Percentiles rank a stretch among this genome's conserved stretches.
phyloP scores from a whole-genome alignment of 2,329 filamentous ascomycete genomes.

The Clarireedia homoeocarpa region DNA sequence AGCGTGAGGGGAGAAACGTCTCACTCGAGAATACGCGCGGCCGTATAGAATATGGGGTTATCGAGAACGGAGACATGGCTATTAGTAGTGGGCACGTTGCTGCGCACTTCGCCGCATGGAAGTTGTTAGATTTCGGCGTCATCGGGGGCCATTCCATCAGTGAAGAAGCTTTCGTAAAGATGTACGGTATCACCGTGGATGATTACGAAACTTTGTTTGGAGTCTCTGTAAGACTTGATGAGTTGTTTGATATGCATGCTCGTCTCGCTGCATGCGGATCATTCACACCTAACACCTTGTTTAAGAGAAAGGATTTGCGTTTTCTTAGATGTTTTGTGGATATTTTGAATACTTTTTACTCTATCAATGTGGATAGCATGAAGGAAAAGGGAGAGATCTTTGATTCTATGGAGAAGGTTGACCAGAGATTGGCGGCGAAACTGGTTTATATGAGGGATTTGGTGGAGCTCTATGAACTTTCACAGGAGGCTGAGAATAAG shows the following conservation, averaged over 20 bases:
- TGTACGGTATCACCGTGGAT: conserved; percentile 1
- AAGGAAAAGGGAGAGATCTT: too few relatives aligned
- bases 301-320: background rate
- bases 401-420: too few relatives aligned
- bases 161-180: background rate
- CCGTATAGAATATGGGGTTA: background rate
- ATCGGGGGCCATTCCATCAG: background rate
- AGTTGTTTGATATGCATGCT: background rate
- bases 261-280: background rate
- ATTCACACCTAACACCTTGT: background rate
- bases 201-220: background rate
- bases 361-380: background rate
- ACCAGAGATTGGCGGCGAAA: too few relatives aligned
- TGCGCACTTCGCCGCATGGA: background rate
- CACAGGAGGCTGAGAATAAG: too few relatives aligned
- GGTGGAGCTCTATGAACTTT: too few relatives aligned
- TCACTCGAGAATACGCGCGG: background rate
- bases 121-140: background rate
- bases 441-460: too few relatives aligned
- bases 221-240: background rate
- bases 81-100: background rate
- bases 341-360: background rate
- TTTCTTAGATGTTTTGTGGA: background rate
- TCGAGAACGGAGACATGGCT: background rate
- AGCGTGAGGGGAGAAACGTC: background rate